Evolutionary conservation across 139 green algal species (phyloP), one percentile per base, ranked within the genome.

Genomic region (Tetradesmus obliquus): DNA sequence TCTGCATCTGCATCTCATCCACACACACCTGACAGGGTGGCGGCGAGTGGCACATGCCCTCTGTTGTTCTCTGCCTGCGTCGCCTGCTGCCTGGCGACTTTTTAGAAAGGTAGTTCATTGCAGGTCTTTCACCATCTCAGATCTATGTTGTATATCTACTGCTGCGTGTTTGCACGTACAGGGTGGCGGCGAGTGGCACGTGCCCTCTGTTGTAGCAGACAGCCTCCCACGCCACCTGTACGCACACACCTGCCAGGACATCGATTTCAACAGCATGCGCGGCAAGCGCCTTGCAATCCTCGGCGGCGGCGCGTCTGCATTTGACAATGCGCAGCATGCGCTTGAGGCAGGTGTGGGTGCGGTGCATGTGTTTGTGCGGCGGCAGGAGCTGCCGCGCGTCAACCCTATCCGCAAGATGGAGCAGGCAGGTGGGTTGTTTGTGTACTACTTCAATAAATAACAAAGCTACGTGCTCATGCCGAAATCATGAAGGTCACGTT

Each of bases 301-400:
- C 71, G 91, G 93, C 3, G 92, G 93, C 81, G 93, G 93, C 8
- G 93, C 93, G 5, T 87, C 58, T 0, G 91, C 93, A 0, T 95
- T 95, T 53, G 93, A 95, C 91, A 95, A 95, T 58, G 93, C 93
- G 13, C 93, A 95, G 85, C 89, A 95, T n/a, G 91, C 91, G 7
- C 80, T 95, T 88, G 82, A 91, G 22, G 66, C 45, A 2, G 91
- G 93, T 1, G 85, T 91, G 9, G 93, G 91, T 10, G 91, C 93
- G 85, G 91, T 93, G 20, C 91, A 95, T 71, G 93, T 95, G 85
- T 95, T 93, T 82, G 91, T 95, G 32, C 85, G 93, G 54, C 93
- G 93, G 2, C 71, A 57, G 19, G 91, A 94, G 91, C 84, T 95
- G 91, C 93, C 93, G 17, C 88, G 91, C 4, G 87, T 95, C 88